Percentiles rank a stretch among this genome's conserved stretches.
Evolutionary conservation across 305 asterid species (phyloP).

Genomic region (Fraxinus latifolia): DNA sequence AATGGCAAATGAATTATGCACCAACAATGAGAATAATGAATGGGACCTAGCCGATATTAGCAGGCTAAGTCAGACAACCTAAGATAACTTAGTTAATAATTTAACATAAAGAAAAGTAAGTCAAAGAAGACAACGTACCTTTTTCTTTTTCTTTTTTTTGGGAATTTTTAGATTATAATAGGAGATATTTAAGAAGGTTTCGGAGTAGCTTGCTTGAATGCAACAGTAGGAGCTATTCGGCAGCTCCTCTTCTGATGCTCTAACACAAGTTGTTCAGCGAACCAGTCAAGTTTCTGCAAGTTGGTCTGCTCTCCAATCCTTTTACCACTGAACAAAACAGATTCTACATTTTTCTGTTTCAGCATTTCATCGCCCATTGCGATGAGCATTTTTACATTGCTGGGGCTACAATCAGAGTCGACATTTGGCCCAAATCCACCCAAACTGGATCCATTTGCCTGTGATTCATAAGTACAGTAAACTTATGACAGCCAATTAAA

Average conservation of each 20-base stretch:
- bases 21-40: background rate
- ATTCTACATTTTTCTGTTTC: background rate
- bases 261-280: background rate
- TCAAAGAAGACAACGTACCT: background rate
- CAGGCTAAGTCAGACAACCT: background rate
- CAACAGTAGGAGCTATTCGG: background rate
- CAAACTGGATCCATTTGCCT: background rate
- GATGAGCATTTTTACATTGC: background rate
- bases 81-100: background rate
- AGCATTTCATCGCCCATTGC: background rate
- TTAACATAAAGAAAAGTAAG: background rate
- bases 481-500: background rate
- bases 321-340: background rate
- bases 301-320: background rate
- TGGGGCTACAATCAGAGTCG: background rate
- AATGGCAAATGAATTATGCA: background rate
- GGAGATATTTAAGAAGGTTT: background rate
- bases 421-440: background rate
- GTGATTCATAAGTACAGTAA: background rate
- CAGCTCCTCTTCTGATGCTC: background rate
- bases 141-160: no score
- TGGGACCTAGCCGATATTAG: background rate
- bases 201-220: background rate
- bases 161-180: background rate
- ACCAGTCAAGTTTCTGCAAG: background rate